Base-by-base conservation (phyloP, 2,329 filamentous ascomycete genomes). In the Bipolaris victoriae region DNA sequence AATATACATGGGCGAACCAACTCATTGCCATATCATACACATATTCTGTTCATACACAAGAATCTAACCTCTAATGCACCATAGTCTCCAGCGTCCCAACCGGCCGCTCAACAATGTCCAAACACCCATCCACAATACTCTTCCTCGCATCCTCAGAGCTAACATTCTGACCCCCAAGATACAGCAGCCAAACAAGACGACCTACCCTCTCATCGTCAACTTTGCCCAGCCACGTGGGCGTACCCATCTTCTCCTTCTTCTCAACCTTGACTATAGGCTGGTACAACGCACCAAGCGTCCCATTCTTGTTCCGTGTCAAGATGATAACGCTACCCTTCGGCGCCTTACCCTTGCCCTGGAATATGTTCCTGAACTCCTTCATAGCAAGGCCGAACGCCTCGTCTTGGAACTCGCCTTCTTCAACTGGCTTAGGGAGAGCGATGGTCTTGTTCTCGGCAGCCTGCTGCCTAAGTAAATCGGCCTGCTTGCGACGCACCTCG, bases 51-150 rank as follows among this genome's bases (percentile, higher is more conserved):
- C 13, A 29, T 18, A 46, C 16, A 13, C 7, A 3, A 18, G 44
- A 7, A 13, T 20, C 11, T 13, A 15, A 15, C 15, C 20, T 16
- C 29, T 41, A 65, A 47, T 60, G 57, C 13, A 97, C 90, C 79
- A 91, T 91, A 35, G 91, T 85, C 48, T 91, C 90, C 1, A 96
- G 89, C 0, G 91, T 96, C 1, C 93, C 94, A 15, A 97, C 86
- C 0, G 95, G 95, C 63, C 94, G 81, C 77, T 92, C 90, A 1
- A 95, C 92, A 77, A 97, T 90, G 65, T 88, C 88, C 82, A 98
- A 88, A 59, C 96, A 85, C 0, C 95, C 95, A 46, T 96, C 87
- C 3, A 96, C 90, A 49, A 99, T 90, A 66, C 85, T 96, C 77
- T 87, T 83, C 65, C 94, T 84, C 15, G 92, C 91, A 2, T 84